These are phyloP conservation scores for Aspergillus sp. DNA, from an alignment of 2,329 filamentous ascomycete genomes.

Conservation along the genomic window DNA sequence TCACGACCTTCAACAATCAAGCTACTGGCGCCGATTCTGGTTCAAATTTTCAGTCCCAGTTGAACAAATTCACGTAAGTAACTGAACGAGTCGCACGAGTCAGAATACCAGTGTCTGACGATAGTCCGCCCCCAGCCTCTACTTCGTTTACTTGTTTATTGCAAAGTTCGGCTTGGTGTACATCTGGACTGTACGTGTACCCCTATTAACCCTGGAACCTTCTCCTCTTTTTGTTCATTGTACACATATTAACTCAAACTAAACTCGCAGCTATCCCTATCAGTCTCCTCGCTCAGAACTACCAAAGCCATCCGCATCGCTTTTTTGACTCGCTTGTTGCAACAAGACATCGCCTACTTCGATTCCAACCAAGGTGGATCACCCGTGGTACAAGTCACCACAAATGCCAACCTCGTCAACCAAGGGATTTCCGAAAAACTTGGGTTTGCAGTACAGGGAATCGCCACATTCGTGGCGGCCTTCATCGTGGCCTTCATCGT, in stretches of 20 bases:
- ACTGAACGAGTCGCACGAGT: too few species aligned
- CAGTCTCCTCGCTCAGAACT: conserved; percentile 1
- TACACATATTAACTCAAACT: not conserved
- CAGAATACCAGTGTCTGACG: too few species aligned
- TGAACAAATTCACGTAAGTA: conserved; percentile 5
- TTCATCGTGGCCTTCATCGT: conserved; percentile 42
- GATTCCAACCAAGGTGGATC: conserved; percentile 1
- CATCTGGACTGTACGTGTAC: conserved; percentile 1
- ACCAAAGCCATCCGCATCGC: not conserved
- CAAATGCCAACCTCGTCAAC: conserved; percentile 38
- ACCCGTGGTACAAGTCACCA: conserved; percentile 12
- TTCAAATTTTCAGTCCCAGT: not conserved
- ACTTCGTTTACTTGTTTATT: conserved; percentile 5
- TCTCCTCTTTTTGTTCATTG: not conserved
- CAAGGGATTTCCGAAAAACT: conserved; percentile 44
- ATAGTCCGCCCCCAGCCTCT: not conserved
- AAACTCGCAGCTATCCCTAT: not conserved
- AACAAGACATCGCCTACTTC: conserved; percentile 7
- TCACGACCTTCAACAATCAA: conserved; percentile 1
- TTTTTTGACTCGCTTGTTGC: conserved; percentile 1
- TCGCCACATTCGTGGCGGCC: conserved; percentile 40
- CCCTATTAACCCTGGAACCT: too few species aligned
- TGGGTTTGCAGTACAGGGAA: conserved; percentile 29
- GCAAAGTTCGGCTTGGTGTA: conserved; percentile 2
- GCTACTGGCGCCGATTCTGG: not conserved